phyloP scores from a whole-genome alignment of 352 stramenopile genomes.

The Phytophthora sojae region DNA sequence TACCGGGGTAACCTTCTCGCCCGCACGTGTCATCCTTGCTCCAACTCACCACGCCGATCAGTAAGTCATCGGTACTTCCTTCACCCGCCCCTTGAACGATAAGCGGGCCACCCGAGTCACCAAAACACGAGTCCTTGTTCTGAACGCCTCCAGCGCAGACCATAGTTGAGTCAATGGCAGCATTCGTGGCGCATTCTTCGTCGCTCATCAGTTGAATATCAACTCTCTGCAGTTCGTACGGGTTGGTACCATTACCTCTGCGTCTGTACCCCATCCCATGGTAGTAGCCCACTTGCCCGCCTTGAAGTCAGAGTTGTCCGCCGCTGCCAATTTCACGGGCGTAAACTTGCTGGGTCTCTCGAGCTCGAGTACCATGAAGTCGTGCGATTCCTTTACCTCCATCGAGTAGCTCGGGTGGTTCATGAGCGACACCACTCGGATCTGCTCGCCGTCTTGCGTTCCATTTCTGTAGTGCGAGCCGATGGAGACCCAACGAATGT shows the following conservation, averaged over 20 bases:
- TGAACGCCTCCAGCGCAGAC: slow-evolving; percentile 51
- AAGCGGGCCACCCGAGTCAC: slow-evolving; percentile 60
- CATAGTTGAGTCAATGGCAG: slow-evolving; percentile 43
- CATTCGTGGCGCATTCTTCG: slow-evolving; percentile 33
- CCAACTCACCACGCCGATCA: slow-evolving; percentile 61
- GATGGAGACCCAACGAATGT: slow-evolving; percentile 11
- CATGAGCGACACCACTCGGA: slow-evolving; percentile 9
- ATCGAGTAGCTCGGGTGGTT: slow-evolving; percentile 6
- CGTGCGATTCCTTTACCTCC: slow-evolving; percentile 4
- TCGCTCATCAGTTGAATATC: slow-evolving; percentile 45
- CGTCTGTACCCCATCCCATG: slow-evolving; percentile 42
- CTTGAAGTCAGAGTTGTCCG: slow-evolving; percentile 28
- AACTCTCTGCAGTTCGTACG: slow-evolving; percentile 45
- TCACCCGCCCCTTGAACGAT: slow-evolving; percentile 11
- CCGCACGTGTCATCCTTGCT: slow-evolving; percentile 49
- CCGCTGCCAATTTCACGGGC: slow-evolving; percentile 38
- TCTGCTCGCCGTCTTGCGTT: slow-evolving; percentile 20
- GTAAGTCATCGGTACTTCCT: slow-evolving; percentile 17
- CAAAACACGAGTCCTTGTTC: slow-evolving; percentile 52
- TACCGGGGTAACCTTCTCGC: slow-evolving; percentile 38
- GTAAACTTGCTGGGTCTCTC: slow-evolving; percentile 35
- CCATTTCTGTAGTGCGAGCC: slow-evolving; percentile 16
- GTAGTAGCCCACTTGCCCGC: slow-evolving; percentile 34
- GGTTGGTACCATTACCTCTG: too few species aligned
- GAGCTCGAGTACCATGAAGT: slow-evolving; percentile 57